A percentile compares a stretch with the other conserved stretches of the same genome.
These are phyloP conservation scores for Fraxinus cuspidata DNA, from an alignment of 257 asterid genomes.

Conservation along the genomic window DNA sequence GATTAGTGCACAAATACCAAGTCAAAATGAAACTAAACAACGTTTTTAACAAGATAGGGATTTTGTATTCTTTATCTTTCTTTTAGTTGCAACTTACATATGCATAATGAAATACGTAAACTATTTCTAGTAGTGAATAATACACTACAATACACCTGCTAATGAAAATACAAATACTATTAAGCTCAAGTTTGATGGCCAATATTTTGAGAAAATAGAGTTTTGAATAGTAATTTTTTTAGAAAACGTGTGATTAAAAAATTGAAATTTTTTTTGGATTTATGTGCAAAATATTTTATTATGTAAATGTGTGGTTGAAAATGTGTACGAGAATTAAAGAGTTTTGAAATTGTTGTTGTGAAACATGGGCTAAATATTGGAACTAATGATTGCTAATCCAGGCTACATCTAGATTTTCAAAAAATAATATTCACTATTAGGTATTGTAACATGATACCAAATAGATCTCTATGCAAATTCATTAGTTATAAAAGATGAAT, in stretches of 20 bases:
- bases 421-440: not conserved
- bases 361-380: not conserved
- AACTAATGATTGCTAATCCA: not conserved
- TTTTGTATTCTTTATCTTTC: not conserved
- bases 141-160: not conserved
- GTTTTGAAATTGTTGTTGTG: too few species aligned
- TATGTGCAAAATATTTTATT: too few species aligned
- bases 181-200: too few species aligned
- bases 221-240: too few species aligned
- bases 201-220: too few species aligned
- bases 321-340: too few species aligned
- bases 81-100: not conserved
- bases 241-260: too few species aligned
- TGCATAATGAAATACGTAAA: not conserved
- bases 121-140: not conserved
- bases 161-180: not conserved
- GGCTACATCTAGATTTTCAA: not conserved
- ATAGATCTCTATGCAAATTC: not conserved
- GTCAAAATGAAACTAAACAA: not conserved
- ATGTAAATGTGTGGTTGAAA: too few species aligned
- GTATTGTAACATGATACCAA: not conserved
- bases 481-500: too few species aligned
- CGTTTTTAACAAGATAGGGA: not conserved
- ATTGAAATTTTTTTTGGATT: too few species aligned
- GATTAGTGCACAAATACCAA: not conserved